Evolutionary conservation across 345 rosid genomes (phyloP), one percentile per base, ranked within the genome.

Genomic region (Aquilaria sinensis): DNA sequence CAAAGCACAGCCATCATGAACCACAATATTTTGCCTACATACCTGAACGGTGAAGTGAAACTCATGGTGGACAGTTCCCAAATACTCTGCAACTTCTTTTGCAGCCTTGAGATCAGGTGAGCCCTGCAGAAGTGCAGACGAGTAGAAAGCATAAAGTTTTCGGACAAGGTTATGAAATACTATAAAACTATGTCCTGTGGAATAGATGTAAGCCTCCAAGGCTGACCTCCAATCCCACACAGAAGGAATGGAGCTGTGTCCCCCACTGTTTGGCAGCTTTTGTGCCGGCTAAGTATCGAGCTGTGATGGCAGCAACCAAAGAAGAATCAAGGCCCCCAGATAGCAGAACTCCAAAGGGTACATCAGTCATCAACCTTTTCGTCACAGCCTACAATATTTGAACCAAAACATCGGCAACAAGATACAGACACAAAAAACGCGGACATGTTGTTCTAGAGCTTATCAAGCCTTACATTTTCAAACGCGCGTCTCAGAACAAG

Each of bases 311-410:
- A 31, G 98, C 96, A 51, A 93, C 98, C 60, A 93, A 68, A 0
- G 98, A 93, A 49, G 97, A 93, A 77, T 93, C 98, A 47, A 93
- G 82, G 11, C 98, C 98, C 33, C 98, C 98, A 9, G 98, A 93
- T 23, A 93, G 84, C 53, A 93, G 73, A 62, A 93, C 98, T 66
- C 96, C 97, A 3, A 90, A 90, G 12, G 98, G 97, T 46, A 90
- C 97, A 66, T 93, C 97, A 58, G 85, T 86, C 98, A 93, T 90
- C 48, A 93, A 75, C 80, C 98, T 84, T 71, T 90, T 93, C 65
- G 72, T 75, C 70, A 93, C 98, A 75, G 97, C 97, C 98, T 93
- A 62, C 29, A 74, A 53, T 43, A 67, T 34, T 11, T 5, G 37
- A 60, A 14, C 6, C 45, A 54, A 16, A 10, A 49, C 3, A n/a